These are phyloP conservation scores for Malassezia furfur DNA, from an alignment of 1,284 basidiomycete species.

Conservation along the genomic window DNA sequence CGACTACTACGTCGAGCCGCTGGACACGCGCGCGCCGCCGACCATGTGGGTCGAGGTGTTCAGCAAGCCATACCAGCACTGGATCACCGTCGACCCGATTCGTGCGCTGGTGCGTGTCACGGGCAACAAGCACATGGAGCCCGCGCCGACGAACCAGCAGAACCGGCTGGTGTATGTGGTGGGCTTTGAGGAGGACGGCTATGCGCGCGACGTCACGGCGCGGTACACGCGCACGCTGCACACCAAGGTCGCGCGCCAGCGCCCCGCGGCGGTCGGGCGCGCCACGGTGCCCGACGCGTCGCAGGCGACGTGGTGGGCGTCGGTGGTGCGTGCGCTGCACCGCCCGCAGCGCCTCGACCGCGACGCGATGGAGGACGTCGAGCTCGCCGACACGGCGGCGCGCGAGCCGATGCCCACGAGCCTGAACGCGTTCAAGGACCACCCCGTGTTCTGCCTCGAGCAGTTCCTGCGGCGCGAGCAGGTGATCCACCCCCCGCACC, in stretches of 20 bases:
- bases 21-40: slow-evolving; percentile 56
- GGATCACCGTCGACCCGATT: slow-evolving; percentile 86
- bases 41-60: slow-evolving; percentile 97
- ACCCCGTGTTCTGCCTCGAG: slow-evolving; percentile 80
- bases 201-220: slow-evolving; percentile 54
- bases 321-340: slow-evolving; percentile 34
- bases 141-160: slow-evolving; percentile 56
- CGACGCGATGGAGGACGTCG: slow-evolving; percentile 89
- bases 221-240: slow-evolving; percentile 67
- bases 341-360: slow-evolving; percentile 56
- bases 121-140: slow-evolving; percentile 60
- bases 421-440: slow-evolving; percentile 85
- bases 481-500: slow-evolving; percentile 65
- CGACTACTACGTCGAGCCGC: slow-evolving; percentile 38
- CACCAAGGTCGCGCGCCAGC: slow-evolving; percentile 70
- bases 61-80: slow-evolving; percentile 77
- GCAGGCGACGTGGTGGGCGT: slow-evolving; percentile 67
- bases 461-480: slow-evolving; percentile 82
- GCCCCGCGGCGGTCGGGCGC: slow-evolving; percentile 54
- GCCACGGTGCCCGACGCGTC: not conserved
- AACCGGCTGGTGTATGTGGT: slow-evolving; percentile 89
- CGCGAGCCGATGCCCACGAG: slow-evolving; percentile 91
- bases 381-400: slow-evolving; percentile 67
- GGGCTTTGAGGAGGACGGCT: slow-evolving; percentile 74
- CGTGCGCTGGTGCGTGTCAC: slow-evolving; percentile 50